Evolutionary conservation across 441 rosid genomes (phyloP).

Genomic region (Aquilaria agallochum): DNA sequence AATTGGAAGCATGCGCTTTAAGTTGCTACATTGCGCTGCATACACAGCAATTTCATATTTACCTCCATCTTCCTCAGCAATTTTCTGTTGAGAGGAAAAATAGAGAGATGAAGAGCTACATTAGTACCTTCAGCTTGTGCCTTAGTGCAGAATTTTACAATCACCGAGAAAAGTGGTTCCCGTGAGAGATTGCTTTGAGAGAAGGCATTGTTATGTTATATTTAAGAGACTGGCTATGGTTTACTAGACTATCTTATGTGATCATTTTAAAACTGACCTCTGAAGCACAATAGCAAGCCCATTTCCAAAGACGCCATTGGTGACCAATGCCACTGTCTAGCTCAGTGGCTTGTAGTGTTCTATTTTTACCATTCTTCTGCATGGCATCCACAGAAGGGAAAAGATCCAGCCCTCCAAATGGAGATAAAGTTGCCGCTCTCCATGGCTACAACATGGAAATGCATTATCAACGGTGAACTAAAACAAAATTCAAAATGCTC

Average conservation of each 20-base stretch:
- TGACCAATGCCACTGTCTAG: conserved; percentile 89
- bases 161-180: not conserved
- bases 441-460: conserved; percentile 62
- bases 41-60: conserved; percentile 88
- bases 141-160: not conserved
- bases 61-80: conserved; percentile 82
- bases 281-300: conserved; percentile 96
- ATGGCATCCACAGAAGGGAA: conserved; percentile 88
- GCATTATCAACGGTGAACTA: conserved; percentile 7
- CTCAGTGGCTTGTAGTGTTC: conserved; percentile 88
- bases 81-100: conserved; percentile 43
- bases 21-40: conserved; percentile 90
- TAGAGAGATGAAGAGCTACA: not conserved
- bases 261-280: conserved; percentile 46
- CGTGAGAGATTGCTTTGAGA: no score
- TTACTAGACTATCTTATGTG: conserved; percentile 1
- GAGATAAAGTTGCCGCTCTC: conserved; percentile 91
- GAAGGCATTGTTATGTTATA: no score
- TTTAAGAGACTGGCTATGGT: not conserved
- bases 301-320: conserved; percentile 92
- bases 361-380: conserved; percentile 73
- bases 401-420: conserved; percentile 85
- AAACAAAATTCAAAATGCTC: conserved; percentile 13
- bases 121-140: not conserved
- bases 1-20: conserved; percentile 81